These are phyloP conservation scores for Lycium ferocissimum DNA, from an alignment of 257 asterid species.

Conservation along the genomic window DNA sequence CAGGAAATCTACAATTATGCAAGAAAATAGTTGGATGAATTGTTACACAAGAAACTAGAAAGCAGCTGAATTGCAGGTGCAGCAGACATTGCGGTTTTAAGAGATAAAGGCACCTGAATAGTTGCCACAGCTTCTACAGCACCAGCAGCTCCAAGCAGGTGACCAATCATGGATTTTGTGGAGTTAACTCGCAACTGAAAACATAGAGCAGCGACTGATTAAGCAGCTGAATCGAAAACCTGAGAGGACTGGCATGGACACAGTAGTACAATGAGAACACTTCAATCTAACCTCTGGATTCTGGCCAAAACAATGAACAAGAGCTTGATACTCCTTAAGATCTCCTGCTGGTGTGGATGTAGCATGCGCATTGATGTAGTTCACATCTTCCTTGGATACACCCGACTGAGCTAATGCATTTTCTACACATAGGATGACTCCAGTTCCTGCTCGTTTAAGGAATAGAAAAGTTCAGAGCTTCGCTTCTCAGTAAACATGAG, in stretches of 20 bases:
- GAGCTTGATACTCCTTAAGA: conserved; percentile 90
- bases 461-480: conserved; percentile 32
- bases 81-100: conserved; percentile 2
- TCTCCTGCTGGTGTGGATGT: conserved; percentile 98
- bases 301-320: conserved; percentile 80
- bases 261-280: conserved; percentile 7
- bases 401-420: conserved; percentile 98
- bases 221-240: conserved; percentile 21
- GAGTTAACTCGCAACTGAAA: conserved; percentile 91
- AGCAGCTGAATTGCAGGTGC: conserved; percentile 7
- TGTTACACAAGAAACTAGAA: conserved; percentile 18
- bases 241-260: background rate
- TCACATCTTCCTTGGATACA: conserved; percentile 82
- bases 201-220: conserved; percentile 30
- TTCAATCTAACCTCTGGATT: conserved; percentile 74
- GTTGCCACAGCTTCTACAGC: conserved; percentile 98
- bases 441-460: conserved; percentile 68
- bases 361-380: conserved; percentile 97
- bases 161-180: conserved; percentile 97
- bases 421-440: conserved; percentile 87
- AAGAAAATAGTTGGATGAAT: conserved; percentile 26
- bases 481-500: conserved; percentile 18
- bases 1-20: background rate
- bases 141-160: conserved; percentile 98
- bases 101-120: conserved; percentile 67